Evolutionary conservation across 164 flowering plant genomes (phyloP).

Genomic region (Euptelea pleiosperma): DNA sequence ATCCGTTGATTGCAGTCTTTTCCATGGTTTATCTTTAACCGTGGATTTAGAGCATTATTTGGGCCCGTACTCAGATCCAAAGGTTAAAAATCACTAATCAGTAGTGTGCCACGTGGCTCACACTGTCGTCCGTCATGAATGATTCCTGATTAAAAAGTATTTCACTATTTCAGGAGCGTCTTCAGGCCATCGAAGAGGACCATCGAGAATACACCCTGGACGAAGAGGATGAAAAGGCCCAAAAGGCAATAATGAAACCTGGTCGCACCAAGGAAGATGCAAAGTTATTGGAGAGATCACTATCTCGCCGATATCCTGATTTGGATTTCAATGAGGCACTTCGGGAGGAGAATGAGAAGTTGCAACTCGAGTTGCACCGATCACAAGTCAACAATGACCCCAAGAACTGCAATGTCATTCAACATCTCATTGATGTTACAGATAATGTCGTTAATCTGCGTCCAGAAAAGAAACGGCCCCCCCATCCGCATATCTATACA

Average conservation of each 20-base stretch:
- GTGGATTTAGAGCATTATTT: no score
- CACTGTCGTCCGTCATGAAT: no score
- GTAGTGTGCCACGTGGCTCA: no score
- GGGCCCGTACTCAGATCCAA: no score
- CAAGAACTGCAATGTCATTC: conserved; percentile 33
- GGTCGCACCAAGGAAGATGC: conserved; percentile 33
- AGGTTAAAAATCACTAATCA: no score
- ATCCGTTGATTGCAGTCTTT: no score
- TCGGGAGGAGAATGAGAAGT: conserved; percentile 41
- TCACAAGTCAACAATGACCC: conserved; percentile 28
- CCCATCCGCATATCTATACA: conserved; percentile 8
- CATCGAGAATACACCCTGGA: conserved; percentile 39
- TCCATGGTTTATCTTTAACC: no score
- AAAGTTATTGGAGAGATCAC: conserved; percentile 34
- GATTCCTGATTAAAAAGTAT: no score
- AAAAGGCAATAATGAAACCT: conserved; percentile 33
- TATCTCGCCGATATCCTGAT: conserved; percentile 41
- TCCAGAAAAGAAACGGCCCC: conserved; percentile 25
- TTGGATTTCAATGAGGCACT: conserved; percentile 43
- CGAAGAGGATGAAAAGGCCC: conserved; percentile 35
- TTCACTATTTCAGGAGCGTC: conserved; percentile 34
- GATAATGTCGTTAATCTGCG: conserved; percentile 35
- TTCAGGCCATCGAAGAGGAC: conserved; percentile 38
- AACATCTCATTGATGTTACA: conserved; percentile 40
- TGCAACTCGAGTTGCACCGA: conserved; percentile 34